These are phyloP conservation scores for Mycosphaerelloides madeirae DNA, from an alignment of 2,329 filamentous ascomycete species.

Conservation along the genomic window DNA sequence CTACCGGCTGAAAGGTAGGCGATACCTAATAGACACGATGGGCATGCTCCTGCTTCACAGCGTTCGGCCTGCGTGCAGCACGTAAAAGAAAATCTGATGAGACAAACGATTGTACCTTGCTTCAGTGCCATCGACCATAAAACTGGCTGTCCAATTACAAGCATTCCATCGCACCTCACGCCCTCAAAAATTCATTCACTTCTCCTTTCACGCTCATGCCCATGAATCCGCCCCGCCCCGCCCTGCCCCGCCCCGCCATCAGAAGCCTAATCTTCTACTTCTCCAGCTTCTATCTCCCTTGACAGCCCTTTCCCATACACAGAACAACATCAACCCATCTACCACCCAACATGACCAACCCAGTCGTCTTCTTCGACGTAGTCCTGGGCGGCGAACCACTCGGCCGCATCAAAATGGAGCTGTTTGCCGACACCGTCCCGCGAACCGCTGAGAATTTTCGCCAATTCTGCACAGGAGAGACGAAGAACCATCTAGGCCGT, in stretches of 20 bases:
- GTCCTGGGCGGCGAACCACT: conserved; percentile 79
- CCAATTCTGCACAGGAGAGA: conserved; percentile 93
- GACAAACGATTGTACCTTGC: too few relatives aligned
- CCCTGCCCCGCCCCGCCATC: not conserved
- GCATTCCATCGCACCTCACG: too few relatives aligned
- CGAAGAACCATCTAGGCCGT: conserved; percentile 68
- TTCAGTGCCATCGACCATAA: not conserved
- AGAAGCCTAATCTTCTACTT: too few relatives aligned
- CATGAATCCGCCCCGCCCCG: not conserved
- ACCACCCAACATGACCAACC: conserved; percentile 31
- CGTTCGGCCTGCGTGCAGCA: too few relatives aligned
- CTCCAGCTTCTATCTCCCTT: too few relatives aligned
- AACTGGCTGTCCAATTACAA: too few relatives aligned
- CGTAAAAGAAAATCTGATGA: too few relatives aligned
- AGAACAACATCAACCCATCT: not conserved
- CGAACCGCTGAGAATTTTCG: conserved; percentile 94
- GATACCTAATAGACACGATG: too few relatives aligned
- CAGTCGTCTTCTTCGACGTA: conserved; percentile 69
- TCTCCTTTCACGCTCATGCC: conserved; percentile 1
- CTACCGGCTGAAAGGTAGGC: too few relatives aligned
- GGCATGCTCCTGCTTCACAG: too few relatives aligned
- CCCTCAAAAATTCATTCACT: not conserved
- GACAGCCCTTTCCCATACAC: too few relatives aligned
- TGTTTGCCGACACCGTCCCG: conserved; percentile 72
- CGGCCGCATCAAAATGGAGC: conserved; percentile 82